Base-by-base conservation (phyloP, 441 rosid species). In the Biscutella laevigata region DNA sequence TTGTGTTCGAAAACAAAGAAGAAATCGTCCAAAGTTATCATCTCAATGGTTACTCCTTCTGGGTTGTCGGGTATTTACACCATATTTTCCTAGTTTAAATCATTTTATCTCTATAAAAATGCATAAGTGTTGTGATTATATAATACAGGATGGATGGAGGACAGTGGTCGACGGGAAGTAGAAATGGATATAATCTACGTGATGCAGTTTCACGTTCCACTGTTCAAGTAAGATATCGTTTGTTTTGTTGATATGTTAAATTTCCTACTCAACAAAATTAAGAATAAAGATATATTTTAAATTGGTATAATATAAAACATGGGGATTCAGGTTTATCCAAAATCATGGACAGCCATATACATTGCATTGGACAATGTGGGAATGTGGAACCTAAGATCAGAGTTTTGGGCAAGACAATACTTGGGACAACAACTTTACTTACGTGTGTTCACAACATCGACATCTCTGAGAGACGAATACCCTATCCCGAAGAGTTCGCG, bases 321-420 rank as follows among this genome's bases (percentile, higher is more conserved):
- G n/a, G n/a, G n/a, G n/a, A n/a, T 68, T 70, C 76, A 91, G 94
- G 98, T 88, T 30, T 92, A 86, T 67, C 98, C 98, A 6, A 75
- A 70, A 15, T 78, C 95, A 50, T 92, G 98, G 98, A 74, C 94
- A 1, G 94, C 98, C 1, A 80, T 92, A 20, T 83, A 86, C 51
- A 69, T 88, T 10, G 79, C 98, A 9, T 74, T 92, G 0, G 98
- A 92, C 75, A 92, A 92, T 9, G 98, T 81, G 12, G 98, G 98
- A 3, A 86, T 88, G 95, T 92, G 98, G 98, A 83, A 88, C 77
- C 2, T 92, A 67, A 81, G 98, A 64, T 69, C 96, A 1, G 98
- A 92, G 70, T 76, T 64, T 38, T 83, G 95, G 94, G 94, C 87
- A 9, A 61, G 95, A 39, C 98, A 88, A 29, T 91, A 91, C 72